Conservation (phyloP, 2,329 filamentous ascomycete genomes). For the Arachnopeziza araneosa region DNA sequence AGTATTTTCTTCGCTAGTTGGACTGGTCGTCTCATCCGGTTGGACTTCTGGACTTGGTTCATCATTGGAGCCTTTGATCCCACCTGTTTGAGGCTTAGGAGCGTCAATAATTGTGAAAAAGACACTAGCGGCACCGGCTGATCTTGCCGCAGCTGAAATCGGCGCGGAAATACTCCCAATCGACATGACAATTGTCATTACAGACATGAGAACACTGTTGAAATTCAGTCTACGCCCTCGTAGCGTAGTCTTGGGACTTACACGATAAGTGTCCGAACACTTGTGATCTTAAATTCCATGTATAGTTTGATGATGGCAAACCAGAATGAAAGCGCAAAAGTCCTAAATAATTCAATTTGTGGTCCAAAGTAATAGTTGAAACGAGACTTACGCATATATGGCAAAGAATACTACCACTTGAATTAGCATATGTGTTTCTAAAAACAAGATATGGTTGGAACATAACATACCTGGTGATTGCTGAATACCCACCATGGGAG, state of each 20-base stretch:
- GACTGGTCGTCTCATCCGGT: background rate
- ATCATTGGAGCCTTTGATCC: constrained; percentile 43
- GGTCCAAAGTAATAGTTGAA: background rate
- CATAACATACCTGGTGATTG: constrained; percentile 38
- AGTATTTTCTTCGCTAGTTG: background rate
- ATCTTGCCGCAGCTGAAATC: constrained; percentile 43
- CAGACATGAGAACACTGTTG: constrained; percentile 38
- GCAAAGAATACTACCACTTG: constrained; percentile 31
- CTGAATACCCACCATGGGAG: constrained; percentile 47
- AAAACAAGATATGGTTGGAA: background rate
- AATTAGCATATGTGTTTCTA: background rate
- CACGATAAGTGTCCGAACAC: constrained; percentile 50
- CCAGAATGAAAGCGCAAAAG: constrained; percentile 57
- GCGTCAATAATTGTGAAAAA: constrained; percentile 34
- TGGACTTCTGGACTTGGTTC: background rate
- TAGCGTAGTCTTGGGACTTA: constrained; percentile 28
- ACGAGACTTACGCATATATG: constrained; percentile 22
- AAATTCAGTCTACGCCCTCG: background rate
- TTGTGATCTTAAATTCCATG: constrained; percentile 40
- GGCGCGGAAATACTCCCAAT: constrained; percentile 53
- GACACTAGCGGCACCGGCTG: constrained; percentile 31
- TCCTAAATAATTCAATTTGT: constrained; percentile 26
- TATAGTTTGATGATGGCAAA: constrained; percentile 52
- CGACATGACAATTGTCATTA: constrained; percentile 53
- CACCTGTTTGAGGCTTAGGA: constrained; percentile 33